Evolutionary conservation across 176 grass and related monocot genomes (phyloP), one percentile per base, ranked within the genome.

Genomic region (Carex cristatella): DNA sequence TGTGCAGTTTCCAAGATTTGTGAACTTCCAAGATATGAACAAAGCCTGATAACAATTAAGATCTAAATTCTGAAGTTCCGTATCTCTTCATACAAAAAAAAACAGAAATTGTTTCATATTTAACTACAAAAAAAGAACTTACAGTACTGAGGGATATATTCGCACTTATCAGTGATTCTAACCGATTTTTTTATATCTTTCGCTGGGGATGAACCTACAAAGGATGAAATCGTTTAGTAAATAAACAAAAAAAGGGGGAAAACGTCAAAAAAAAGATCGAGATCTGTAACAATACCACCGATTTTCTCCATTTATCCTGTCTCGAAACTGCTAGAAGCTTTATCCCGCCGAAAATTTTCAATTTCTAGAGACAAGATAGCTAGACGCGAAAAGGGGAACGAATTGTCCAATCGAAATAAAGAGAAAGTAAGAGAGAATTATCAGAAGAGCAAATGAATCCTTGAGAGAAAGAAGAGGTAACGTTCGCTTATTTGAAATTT

Each of bases 101-200:
- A 5, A 78, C 35, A n/a, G 23, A 31, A 80, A 37, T 60, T 32
- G 7, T 80, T 38, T 61, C 11, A 58, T 33, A 9, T 58, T 55
- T 19, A 61, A 80, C 27, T 18, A 61, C 23, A 49, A 78, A 27
- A 15, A 46, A 73, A 12, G 16, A 78, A 80, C 77, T 80, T 80
- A 80, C 77, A 80, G 14, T 80, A 61, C 30, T 79, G 53, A 79
- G 77, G 77, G 55, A 80, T 80, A 18, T 80, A 80, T 15, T 80
- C 77, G 28, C 77, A 58, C 28, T 80, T 80, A 37, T 80, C 77
- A 56, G 54, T 31, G 33, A 80, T 56, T 59, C 35, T 80, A 80
- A 80, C 77, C 8, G 77, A 80, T 37, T 61, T 80, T 37, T 80
- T 80, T 8, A 31, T 80, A 28, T 38, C 55, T 80, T 80, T 80